Evolutionary conservation across 2,329 filamentous ascomycete genomes (phyloP).

Genomic region (Cadophora sp.): DNA sequence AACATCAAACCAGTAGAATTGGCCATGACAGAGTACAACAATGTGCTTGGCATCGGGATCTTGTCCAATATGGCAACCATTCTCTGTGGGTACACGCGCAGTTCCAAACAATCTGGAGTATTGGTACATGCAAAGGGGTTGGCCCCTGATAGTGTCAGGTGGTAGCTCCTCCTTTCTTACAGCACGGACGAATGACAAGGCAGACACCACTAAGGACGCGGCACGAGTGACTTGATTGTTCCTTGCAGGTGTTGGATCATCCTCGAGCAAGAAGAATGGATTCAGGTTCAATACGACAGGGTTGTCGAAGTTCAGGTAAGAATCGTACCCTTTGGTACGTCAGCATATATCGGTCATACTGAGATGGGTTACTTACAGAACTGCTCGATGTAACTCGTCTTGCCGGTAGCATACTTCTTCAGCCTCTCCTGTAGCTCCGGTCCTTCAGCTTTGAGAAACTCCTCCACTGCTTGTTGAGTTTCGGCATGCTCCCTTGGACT

Average conservation of each 20-base stretch:
- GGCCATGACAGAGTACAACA: conserved; percentile 90
- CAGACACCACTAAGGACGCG: conserved; percentile 88
- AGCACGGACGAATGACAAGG: conserved; percentile 89
- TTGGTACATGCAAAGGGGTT: conserved; percentile 96
- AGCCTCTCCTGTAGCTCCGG: conserved; percentile 86
- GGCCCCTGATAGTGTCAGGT: conserved; percentile 83
- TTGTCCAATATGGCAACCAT: conserved; percentile 95
- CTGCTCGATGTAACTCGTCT: conserved; percentile 97
- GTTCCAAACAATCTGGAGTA: conserved; percentile 96
- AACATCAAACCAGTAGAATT: conserved; percentile 99
- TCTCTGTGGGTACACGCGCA: conserved; percentile 89
- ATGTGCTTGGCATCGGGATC: conserved; percentile 93
- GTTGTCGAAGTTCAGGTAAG: conserved; percentile 97
- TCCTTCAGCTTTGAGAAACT: conserved; percentile 83
- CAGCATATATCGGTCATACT: conserved; percentile 11
- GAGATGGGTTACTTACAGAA: conserved; percentile 74
- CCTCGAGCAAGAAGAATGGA: conserved; percentile 95
- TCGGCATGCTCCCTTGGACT: conserved; percentile 81
- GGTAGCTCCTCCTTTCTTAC: conserved; percentile 92
- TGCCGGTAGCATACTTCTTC: conserved; percentile 87
- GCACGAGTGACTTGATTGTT: conserved; percentile 97
- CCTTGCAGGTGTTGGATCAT: conserved; percentile 93
- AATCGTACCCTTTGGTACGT: conserved; percentile 82
- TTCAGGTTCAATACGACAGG: conserved; percentile 97
- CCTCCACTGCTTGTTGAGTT: conserved; percentile 78